Evolutionary conservation across 306 rosid species (phyloP).

Genomic region (Begonia masoniana): DNA sequence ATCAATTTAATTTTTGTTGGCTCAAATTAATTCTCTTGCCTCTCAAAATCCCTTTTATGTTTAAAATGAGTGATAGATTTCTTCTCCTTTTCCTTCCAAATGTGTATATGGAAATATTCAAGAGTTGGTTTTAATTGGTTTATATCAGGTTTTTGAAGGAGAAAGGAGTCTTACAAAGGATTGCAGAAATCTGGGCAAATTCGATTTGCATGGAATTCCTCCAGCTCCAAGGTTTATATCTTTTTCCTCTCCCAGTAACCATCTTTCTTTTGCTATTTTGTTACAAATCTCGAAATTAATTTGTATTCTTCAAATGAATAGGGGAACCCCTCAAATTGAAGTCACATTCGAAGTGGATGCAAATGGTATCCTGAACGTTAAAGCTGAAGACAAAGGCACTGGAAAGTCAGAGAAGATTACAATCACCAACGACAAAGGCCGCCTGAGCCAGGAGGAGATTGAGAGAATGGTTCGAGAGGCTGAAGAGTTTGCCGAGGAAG

Average conservation of each 20-base stretch:
- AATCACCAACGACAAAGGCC: slow-evolving; percentile 94
- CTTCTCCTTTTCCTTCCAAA: neutral
- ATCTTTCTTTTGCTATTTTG: neutral
- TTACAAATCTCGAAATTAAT: neutral
- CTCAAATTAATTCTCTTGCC: neutral
- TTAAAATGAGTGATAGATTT: neutral
- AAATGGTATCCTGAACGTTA: slow-evolving; percentile 84
- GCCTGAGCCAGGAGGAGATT: slow-evolving; percentile 89
- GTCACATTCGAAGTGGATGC: slow-evolving; percentile 99
- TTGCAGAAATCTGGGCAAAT: slow-evolving; percentile 91
- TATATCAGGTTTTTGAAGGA: slow-evolving; percentile 74
- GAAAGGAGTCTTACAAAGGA: slow-evolving; percentile 99
- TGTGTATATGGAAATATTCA: neutral
- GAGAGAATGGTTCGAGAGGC: slow-evolving; percentile 97
- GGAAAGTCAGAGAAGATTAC: slow-evolving; percentile 98
- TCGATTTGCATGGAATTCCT: slow-evolving; percentile 83
- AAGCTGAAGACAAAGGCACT: slow-evolving; percentile 97
- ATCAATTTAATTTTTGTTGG: neutral
- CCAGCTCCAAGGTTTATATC: slow-evolving; percentile 87
- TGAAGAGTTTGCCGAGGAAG: slow-evolving; percentile 91
- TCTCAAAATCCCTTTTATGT: too few species aligned
- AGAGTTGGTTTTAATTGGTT: neutral
- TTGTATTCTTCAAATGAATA: slow-evolving; percentile 18
- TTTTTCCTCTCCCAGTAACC: neutral
- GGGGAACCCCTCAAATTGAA: slow-evolving; percentile 99